Conservation (phyloP, 305 asterid species). For the Solanum hybrid region DNA sequence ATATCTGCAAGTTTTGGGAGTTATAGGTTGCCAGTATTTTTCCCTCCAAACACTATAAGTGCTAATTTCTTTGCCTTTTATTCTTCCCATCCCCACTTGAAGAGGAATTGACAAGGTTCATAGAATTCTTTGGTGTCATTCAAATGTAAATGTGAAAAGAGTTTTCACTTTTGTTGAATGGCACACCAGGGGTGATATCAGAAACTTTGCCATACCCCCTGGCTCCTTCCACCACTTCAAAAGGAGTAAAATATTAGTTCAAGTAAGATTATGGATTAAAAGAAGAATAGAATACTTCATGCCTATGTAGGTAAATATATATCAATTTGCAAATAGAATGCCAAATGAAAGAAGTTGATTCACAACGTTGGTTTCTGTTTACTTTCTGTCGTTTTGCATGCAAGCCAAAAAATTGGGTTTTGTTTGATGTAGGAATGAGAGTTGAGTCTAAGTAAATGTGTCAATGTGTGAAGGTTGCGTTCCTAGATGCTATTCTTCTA, state of each 20-base stretch:
- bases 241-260: not conserved
- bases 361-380: not conserved
- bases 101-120: not conserved
- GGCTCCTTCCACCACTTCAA: not conserved
- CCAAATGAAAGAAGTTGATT: not conserved
- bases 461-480: not conserved
- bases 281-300: not conserved
- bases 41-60: not conserved
- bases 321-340: not conserved
- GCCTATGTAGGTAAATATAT: not conserved
- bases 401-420: not conserved
- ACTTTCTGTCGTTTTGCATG: not conserved
- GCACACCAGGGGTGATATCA: not conserved
- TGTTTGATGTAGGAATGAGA: not conserved
- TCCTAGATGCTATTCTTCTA: not conserved
- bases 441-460: not conserved
- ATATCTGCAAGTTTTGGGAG: constrained; percentile 1
- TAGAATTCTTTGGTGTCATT: not conserved
- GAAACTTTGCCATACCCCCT: not conserved
- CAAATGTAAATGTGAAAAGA: not conserved
- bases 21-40: not conserved
- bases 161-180: not conserved
- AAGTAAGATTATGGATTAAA: not conserved
- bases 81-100: not conserved
- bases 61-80: not conserved